Evolutionary conservation across 1,139 yeast genomes (phyloP).

Genomic region (Pichia sp.): DNA sequence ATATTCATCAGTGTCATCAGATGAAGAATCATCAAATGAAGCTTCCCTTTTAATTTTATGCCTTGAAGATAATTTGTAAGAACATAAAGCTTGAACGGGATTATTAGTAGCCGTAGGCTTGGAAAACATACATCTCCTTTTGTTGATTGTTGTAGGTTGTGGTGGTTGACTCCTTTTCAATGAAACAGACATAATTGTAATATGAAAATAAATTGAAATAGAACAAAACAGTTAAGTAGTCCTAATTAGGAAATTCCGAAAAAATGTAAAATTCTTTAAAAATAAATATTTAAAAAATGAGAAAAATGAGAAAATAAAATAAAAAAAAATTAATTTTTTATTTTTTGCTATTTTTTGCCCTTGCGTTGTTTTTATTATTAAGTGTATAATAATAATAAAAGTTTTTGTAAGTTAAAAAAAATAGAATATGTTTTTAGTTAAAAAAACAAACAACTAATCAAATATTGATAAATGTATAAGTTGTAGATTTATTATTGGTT

Average conservation of each 20-base stretch:
- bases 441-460: too few relatives aligned
- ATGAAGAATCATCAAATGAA: constrained; percentile 3
- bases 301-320: too few relatives aligned
- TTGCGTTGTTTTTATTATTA: too few relatives aligned
- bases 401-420: too few relatives aligned
- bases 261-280: background rate
- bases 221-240: constrained; percentile 28
- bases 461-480: too few relatives aligned
- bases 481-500: too few relatives aligned
- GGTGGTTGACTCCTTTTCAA: constrained; percentile 4
- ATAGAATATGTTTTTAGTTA: too few relatives aligned
- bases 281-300: too few relatives aligned
- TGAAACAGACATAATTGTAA: constrained; percentile 4
- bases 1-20: constrained; percentile 4
- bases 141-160: background rate
- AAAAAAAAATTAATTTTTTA: background rate
- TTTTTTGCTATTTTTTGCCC: background rate
- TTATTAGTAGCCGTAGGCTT: too few relatives aligned
- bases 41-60: background rate
- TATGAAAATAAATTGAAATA: background rate
- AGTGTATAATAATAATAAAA: too few relatives aligned
- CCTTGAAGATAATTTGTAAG: constrained; percentile 1
- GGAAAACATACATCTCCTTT: background rate
- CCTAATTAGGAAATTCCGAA: constrained; percentile 17
- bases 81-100: background rate